Percentiles rank a stretch among this genome's conserved stretches.
Conservation (phyloP, 495 filamentous ascomycete species). For the Pyrenula aspistea region DNA sequence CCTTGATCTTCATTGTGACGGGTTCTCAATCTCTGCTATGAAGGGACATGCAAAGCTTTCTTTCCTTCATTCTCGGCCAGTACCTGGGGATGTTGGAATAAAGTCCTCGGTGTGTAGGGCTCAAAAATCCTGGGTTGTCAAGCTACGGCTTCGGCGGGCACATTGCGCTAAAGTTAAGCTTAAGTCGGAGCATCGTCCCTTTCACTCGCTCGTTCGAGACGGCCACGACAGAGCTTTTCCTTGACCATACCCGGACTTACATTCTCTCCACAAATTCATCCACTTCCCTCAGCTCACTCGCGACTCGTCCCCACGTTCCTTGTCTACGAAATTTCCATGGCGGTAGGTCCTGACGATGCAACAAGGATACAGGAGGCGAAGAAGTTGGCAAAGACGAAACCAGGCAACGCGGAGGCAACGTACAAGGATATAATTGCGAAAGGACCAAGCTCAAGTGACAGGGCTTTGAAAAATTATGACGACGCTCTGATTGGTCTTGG, state of each 20-base stretch:
- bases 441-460: conserved; percentile 70
- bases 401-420: conserved; percentile 64
- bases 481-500: conserved; percentile 71
- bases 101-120: background rate
- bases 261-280: background rate
- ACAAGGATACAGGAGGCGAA: conserved; percentile 73
- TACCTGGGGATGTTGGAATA: too few relatives aligned
- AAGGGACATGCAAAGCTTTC: conserved; percentile 1
- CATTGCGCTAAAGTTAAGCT: background rate
- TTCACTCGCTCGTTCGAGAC: too few relatives aligned
- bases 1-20: conserved; percentile 73
- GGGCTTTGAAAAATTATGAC: conserved; percentile 81
- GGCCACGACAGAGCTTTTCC: too few relatives aligned
- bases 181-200: background rate
- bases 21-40: background rate
- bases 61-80: background rate
- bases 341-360: conserved; percentile 33
- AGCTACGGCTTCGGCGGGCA: too few relatives aligned
- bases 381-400: conserved; percentile 65
- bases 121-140: too few relatives aligned
- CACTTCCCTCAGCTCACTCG: background rate
- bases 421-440: conserved; percentile 84
- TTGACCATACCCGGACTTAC: too few relatives aligned
- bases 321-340: conserved; percentile 35
- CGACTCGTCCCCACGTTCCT: too few relatives aligned